Evolutionary conservation across 2,329 filamentous ascomycete genomes (phyloP).

Genomic region (Clarireedia hainanense): DNA sequence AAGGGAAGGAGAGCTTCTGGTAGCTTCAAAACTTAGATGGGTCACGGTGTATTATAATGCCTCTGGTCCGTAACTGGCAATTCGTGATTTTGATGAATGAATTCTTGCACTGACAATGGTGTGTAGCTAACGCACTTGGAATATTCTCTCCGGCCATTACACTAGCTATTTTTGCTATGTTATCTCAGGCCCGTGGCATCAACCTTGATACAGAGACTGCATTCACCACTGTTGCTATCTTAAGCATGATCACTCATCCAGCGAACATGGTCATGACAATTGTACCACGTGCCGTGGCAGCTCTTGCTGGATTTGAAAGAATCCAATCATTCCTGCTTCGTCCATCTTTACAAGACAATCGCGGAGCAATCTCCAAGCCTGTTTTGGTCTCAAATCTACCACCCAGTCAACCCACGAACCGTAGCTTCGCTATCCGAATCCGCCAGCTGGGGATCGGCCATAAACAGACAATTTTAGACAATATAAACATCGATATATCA

Average conservation of each 20-base stretch:
- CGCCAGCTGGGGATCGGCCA: not conserved
- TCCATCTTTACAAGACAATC: constrained; percentile 5
- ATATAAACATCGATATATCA: not conserved
- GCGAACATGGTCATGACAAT: constrained; percentile 21
- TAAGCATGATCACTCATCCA: constrained; percentile 19
- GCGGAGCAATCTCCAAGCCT: constrained; percentile 4
- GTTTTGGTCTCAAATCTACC: not conserved
- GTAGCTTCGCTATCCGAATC: not conserved
- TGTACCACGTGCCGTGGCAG: constrained; percentile 12
- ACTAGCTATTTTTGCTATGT: constrained; percentile 14
- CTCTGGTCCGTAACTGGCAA: constrained; percentile 26
- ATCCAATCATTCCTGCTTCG: constrained; percentile 28
- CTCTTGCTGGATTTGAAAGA: constrained; percentile 17
- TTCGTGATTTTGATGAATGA: constrained; percentile 9
- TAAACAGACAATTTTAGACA: not conserved
- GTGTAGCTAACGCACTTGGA: constrained; percentile 19
- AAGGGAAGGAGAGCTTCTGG: constrained; percentile 24
- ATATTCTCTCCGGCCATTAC: constrained; percentile 21
- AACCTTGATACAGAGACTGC: constrained; percentile 10
- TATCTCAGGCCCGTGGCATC: constrained; percentile 3
- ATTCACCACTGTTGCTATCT: constrained; percentile 18
- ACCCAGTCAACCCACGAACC: not conserved
- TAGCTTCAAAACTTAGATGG: constrained; percentile 32
- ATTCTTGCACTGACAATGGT: not conserved
- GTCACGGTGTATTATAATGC: constrained; percentile 36